Percentiles rank a stretch among this genome's conserved stretches.
phyloP scores from a whole-genome alignment of 768 basidiomycete species.

The Leccinum variicolor region DNA sequence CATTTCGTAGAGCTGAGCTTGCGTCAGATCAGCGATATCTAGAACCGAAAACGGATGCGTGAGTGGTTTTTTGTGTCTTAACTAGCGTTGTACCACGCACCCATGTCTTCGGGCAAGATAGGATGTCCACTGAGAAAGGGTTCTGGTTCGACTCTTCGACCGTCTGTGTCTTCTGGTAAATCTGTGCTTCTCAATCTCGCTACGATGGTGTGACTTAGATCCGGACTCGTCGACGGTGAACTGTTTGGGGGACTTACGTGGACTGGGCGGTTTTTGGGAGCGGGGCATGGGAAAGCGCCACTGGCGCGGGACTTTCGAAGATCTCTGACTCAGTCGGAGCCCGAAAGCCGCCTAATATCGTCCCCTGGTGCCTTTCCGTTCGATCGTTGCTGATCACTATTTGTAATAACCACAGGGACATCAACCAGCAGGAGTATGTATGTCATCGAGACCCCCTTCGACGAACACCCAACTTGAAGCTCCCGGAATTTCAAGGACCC shows the following conservation, averaged over 20 bases:
- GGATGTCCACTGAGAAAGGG: constrained; percentile 28
- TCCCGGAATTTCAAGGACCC: too few species aligned
- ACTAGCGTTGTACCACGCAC: constrained; percentile 8
- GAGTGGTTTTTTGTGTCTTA: background rate
- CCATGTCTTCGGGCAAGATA: constrained; percentile 30
- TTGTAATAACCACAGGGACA: too few species aligned
- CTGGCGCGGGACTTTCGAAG: background rate
- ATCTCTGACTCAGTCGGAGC: too few species aligned
- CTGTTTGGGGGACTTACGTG: constrained; percentile 17
- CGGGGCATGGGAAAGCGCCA: constrained; percentile 8
- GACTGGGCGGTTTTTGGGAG: constrained; percentile 17
- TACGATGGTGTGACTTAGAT: constrained; percentile 1
- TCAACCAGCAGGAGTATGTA: too few species aligned
- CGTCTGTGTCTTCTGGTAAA: constrained; percentile 18
- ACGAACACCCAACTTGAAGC: too few species aligned
- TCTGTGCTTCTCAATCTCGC: constrained; percentile 27
- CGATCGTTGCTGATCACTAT: too few species aligned
- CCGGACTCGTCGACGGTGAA: background rate
- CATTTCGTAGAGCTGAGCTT: constrained; percentile 37
- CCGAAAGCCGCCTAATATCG: background rate
- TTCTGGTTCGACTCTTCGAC: constrained; percentile 3
- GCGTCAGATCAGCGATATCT: constrained; percentile 35
- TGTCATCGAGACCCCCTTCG: too few species aligned
- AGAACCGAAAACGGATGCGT: background rate
- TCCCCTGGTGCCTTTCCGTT: too few species aligned